A percentile compares a stretch with the other conserved stretches of the same genome.
Conservation (phyloP, 768 basidiomycete genomes). For the Hydnomerulius pinastri region DNA sequence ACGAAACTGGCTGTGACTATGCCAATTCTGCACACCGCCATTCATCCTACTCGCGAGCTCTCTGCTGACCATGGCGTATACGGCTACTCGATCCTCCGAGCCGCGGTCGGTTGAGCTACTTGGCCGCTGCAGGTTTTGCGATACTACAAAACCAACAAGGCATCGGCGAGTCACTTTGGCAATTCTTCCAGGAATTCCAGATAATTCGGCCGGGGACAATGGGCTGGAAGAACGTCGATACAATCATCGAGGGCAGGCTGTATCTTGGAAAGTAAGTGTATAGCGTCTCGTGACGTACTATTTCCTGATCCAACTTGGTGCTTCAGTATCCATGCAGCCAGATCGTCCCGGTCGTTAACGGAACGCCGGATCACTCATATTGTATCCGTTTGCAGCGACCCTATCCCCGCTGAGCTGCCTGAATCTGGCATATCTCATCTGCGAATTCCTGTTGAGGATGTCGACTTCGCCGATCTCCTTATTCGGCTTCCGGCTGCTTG, state of each 20-base stretch:
- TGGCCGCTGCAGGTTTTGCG: slow-evolving; percentile 18
- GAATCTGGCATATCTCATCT: slow-evolving; percentile 70
- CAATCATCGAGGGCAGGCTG: slow-evolving; percentile 63
- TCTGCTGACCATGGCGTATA: slow-evolving; percentile 22
- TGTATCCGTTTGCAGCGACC: slow-evolving; percentile 73
- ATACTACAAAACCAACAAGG: slow-evolving; percentile 39
- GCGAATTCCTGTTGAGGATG: slow-evolving; percentile 70
- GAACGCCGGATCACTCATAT: slow-evolving; percentile 81
- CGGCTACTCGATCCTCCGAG: slow-evolving; percentile 35
- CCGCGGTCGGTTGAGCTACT: slow-evolving; percentile 20
- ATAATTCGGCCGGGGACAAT: slow-evolving; percentile 25
- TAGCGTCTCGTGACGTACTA: slow-evolving; percentile 22
- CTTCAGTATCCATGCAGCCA: slow-evolving; percentile 66
- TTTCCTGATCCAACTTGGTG: slow-evolving; percentile 47
- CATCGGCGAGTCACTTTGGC: slow-evolving; percentile 14
- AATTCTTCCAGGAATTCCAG: slow-evolving; percentile 32
- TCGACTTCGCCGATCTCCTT: slow-evolving; percentile 68
- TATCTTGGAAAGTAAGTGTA: slow-evolving; percentile 73
- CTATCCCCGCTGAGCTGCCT: slow-evolving; percentile 68
- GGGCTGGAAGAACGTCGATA: slow-evolving; percentile 68
- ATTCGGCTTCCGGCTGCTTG: slow-evolving; percentile 67
- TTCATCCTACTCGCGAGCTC: slow-evolving; percentile 16
- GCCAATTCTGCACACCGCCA: slow-evolving; percentile 35
- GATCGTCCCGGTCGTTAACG: slow-evolving; percentile 67
- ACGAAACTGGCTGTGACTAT: slow-evolving; percentile 33